phyloP scores from a whole-genome alignment of 306 rosid genomes.

The Myrica gale region DNA sequence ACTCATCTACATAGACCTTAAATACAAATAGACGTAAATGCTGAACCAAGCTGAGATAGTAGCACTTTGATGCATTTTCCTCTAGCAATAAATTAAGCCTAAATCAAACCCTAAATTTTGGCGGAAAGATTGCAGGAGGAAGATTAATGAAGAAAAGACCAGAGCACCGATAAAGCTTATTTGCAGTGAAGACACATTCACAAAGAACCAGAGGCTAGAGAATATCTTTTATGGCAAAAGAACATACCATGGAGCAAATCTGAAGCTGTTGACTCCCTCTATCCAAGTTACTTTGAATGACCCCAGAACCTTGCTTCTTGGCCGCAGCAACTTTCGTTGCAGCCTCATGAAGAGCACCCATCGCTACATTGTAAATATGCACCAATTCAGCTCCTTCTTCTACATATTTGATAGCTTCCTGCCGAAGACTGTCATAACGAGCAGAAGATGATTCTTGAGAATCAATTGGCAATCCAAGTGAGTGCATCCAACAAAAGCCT shows the following conservation, averaged over 20 bases:
- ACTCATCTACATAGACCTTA: background rate
- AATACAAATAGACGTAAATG: background rate
- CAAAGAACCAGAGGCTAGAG: slow-evolving; percentile 5
- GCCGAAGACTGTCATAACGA: slow-evolving; percentile 29
- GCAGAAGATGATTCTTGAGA: slow-evolving; percentile 31
- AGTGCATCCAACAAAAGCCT: slow-evolving; percentile 34
- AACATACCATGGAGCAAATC: slow-evolving; percentile 26
- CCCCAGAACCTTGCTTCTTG: slow-evolving; percentile 22
- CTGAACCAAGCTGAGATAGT: background rate
- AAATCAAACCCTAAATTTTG: background rate
- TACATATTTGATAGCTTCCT: slow-evolving; percentile 37
- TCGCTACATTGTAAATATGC: slow-evolving; percentile 29
- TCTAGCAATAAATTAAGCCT: background rate
- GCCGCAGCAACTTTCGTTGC: slow-evolving; percentile 32
- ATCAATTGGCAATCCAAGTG: slow-evolving; percentile 30
- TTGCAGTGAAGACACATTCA: background rate
- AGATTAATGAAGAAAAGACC: background rate
- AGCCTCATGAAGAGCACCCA: slow-evolving; percentile 34
- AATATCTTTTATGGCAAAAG: slow-evolving; percentile 3
- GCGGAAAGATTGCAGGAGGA: background rate
- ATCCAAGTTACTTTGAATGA: background rate
- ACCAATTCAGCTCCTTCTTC: slow-evolving; percentile 40
- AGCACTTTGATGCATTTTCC: background rate
- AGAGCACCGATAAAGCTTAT: background rate
- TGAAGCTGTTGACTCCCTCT: slow-evolving; percentile 25